Base-by-base conservation (phyloP, 2,329 filamentous ascomycete species). In the Neopestalotiopsis rosae region DNA sequence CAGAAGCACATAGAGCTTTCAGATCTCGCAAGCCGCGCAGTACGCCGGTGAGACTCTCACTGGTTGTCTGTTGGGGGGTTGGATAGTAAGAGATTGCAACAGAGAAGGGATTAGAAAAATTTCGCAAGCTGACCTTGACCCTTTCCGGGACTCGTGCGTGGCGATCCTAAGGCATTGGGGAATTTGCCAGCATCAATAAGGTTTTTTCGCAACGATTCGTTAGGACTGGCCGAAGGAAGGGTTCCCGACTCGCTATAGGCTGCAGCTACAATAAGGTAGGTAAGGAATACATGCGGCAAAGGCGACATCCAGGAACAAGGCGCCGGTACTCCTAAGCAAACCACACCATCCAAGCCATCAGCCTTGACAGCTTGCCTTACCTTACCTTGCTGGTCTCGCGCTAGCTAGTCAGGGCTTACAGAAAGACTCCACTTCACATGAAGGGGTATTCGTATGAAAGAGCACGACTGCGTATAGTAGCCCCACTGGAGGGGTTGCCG, bases 401-500 rank as follows among this genome's bases (percentile, higher is more conserved):
- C 65, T 67, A 67, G 65, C 65, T 67, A 67, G 65, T 67, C 65
- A 67, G 56, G 56, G 30, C 65, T 38, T 57, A 59, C 52, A 59
- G 65, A 14, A 9, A 28, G 52, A 56, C 28, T 45, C 65, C 65
- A 67, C 65, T 67, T 67, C 65, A 67, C 65, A 61, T 67, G 65
- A 40, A 67, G 34, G 56, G 52, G 52, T 24, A 57, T 28, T 14
- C 28, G 45, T 20, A 57, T 62, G n/a, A 28, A 38, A 66, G 52
- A 57, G 24, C n/a, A 57, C 34, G 52, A 49, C n/a, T 61, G 56
- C 32, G 20, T 67, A 42, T 67, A 61, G 32, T n/a, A 67, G 65
- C 59, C 56, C 65, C 65, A 67, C 65, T 52, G 45, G 45, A 59
- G 30, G 30, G 59, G 65, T 67, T 61, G 56, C 65, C 56, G 56